These are phyloP conservation scores for Phaeodactylum tricornutum DNA, from an alignment of 108 stramenopile genomes.

Conservation along the genomic window DNA sequence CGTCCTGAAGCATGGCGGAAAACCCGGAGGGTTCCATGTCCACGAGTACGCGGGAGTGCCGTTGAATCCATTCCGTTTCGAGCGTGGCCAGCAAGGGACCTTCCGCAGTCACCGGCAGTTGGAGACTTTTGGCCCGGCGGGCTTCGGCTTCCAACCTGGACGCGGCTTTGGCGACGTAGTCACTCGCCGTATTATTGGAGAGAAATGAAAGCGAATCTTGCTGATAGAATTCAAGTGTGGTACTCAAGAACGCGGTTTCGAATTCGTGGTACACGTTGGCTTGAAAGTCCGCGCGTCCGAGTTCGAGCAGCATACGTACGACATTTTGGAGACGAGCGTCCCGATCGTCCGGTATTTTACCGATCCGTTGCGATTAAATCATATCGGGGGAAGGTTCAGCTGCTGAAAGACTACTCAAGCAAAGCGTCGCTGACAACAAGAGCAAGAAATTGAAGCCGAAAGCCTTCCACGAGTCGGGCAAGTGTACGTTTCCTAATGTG, in stretches of 20 bases:
- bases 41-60: conserved; percentile 78
- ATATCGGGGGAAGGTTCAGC: too few relatives aligned
- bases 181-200: conserved; percentile 77
- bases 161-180: conserved; percentile 76
- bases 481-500: too few relatives aligned
- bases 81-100: conserved; percentile 74
- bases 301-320: conserved; percentile 83
- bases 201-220: conserved; percentile 56
- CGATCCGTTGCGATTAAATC: too few relatives aligned
- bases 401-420: too few relatives aligned
- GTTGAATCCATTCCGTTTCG: conserved; percentile 83
- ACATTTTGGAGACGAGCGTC: too few relatives aligned
- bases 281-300: conserved; percentile 42
- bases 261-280: conserved; percentile 89
- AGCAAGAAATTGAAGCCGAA: too few relatives aligned
- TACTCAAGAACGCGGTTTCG: conserved; percentile 78
- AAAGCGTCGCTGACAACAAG: too few relatives aligned
- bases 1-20: conserved; percentile 69
- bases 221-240: conserved; percentile 86
- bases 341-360: too few relatives aligned
- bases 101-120: conserved; percentile 65
- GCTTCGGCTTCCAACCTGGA: conserved; percentile 81
- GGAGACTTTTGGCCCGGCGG: conserved; percentile 58
- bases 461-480: too few relatives aligned
- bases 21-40: conserved; percentile 93